Evolutionary conservation across 75 land plant genomes (phyloP), one percentile per base, ranked within the genome.

Genomic region (Selaginella tamariscina): DNA sequence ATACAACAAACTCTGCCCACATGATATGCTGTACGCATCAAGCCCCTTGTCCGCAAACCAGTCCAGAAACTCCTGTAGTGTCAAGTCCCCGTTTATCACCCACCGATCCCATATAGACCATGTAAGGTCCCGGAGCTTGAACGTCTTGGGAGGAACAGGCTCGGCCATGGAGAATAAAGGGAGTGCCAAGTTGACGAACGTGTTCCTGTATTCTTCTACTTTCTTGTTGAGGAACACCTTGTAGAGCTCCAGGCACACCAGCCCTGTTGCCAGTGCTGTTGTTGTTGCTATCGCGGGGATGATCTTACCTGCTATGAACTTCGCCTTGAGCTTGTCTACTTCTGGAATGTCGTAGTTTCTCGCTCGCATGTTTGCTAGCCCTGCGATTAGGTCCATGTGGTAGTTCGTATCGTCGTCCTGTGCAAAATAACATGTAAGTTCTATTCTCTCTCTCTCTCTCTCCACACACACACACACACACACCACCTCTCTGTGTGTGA

Each of bases 31-130:
- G 77, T 91, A 91, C 2, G 94, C 94, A 33, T 71, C 82, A 21
- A 91, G 64, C 0, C 87, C 94, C 70, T 80, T 88, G 39, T 65
- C 78, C 64, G 78, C 62, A 31, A 88, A 81, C 97, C 97, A 91
- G 2, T 76, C 70, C 8, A 91, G 70, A 33, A 91, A 66, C 30
- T 84, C 89, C 54, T 74, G 56, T 27, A 91, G 56, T 26, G 89
- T 85, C 1, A 86, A 73, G 65, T 91, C 84, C 66, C 82, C 83
- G 8, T 60, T 33, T 22, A 91, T 70, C 1, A 80, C 57, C 96
- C 96, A 91, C 15, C 96, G 83, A 69, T 91, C 96, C 96, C 96
- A 91, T 0, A 88, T 79, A 11, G 89, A 83, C 97, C 97, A 91
- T 65, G 73, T 82, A 74, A 85, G 72, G 64, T 82, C 84, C 28